Base-by-base conservation (phyloP, 2,329 filamentous ascomycete genomes). In the Talaromyces funiculosus region DNA sequence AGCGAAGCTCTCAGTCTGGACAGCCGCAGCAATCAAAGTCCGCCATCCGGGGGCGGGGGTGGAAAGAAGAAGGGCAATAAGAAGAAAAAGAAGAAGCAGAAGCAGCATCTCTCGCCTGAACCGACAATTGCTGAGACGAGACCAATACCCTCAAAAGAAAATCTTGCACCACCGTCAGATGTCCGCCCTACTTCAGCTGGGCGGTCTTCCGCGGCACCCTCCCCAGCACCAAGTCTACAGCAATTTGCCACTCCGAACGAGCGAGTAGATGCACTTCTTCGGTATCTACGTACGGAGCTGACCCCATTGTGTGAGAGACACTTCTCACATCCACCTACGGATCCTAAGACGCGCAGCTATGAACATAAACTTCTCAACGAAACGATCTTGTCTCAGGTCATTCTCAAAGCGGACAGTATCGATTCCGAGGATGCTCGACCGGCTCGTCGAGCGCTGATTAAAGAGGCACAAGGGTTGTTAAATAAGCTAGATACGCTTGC, bases 341-440 rank as follows among this genome's bases (percentile, higher is more conserved):
- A 80, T 9, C 45, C 64, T 5, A 75, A 77, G 64, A 67, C 69
- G 35, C 71, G 76, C 37, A 73, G 74, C 24, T 75, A 74, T 58
- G 77, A 80, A 63, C 71, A 79, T 62, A 75, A 72, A 61, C 77
- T 73, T 56, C 64, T 80, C 47, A 74, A 69, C 58, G 78, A 80
- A 67, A 77, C 71, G 1, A 73, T 79, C 10, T 62, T 80, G 65
- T 67, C 70, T 18, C 75, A 80, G 64, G 69, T 80, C 16, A 67
- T 78, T 53, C 61, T 80, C 60, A 78, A 78, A 81, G 73, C 95
- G 4, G 88, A 92, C 67, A 84, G 89, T 6, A 77, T 97, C 12
- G 88, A 94, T 65, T 78, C 80, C 3, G 86, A 89, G 72, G 72
- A 86, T 5, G 71, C 82, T 55, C 76, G 79, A 8, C 71, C 79